Base-by-base conservation (phyloP, 805 yeast species). In the Cyberlindnera bimundalis region DNA sequence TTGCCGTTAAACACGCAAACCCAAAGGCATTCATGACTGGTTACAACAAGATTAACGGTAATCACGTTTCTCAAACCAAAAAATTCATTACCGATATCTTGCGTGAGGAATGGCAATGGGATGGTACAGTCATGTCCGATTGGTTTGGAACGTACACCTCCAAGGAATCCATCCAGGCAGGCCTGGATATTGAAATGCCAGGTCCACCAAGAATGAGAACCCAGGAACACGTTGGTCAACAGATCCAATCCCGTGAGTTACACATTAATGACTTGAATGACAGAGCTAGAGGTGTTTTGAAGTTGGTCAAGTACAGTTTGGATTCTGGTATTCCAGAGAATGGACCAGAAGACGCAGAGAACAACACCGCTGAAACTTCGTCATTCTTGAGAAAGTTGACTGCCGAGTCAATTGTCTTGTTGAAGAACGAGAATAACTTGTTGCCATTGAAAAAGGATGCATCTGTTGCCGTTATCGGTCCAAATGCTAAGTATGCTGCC, bases 151-250 rank as follows among this genome's bases (percentile, higher is more conserved):
- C 68, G 9, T 76, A 71, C 53, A 65, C 78, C 11, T 61, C 62
- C 35, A 64, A 61, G 34, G 70, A 64, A 33, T 51, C 79, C 8
- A 55, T 77, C 31, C 65, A 69, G 24, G 75, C 76, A 20, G 84
- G 83, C 3, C 62, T 79, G 38, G 79, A 76, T 53, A 58, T 79
- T 48, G 84, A 79, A 56, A 75, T 76, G 80, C 85, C 85, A 0
- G 84, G 84, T 20, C 74, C 77, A 10, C 60, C 79, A 5, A 59
- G 69, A 37, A 68, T 79, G 59, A 60, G 70, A 47, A 57, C 56
- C 1, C 52, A 57, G 20, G 59, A 66, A 5, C 59, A 72, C n/a
- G 47, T 62, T 11, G 73, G 26, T 5, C 51, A 45, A 68, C 54
- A 65, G 67, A 18, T 64, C 71, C n/a, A 45, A 44, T 40, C 53